phyloP scores from a whole-genome alignment of 306 rosid genomes.

The Styphnolobium japonicum region DNA sequence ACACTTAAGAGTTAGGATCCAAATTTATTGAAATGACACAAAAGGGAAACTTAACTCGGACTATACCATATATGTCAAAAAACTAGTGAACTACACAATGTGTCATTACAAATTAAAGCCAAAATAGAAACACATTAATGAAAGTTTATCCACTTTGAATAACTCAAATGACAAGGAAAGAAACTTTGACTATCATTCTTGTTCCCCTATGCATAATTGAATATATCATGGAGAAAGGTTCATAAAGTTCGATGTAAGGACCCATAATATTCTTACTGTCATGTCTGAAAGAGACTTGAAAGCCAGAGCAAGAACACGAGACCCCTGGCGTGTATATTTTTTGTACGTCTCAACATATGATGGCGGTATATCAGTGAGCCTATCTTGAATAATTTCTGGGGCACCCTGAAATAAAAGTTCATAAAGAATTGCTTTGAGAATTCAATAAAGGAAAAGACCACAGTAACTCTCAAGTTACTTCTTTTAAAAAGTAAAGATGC shows the following conservation, averaged over 20 bases:
- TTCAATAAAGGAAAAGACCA: slow-evolving; percentile 1
- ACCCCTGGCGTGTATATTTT: slow-evolving; percentile 91
- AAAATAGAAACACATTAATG: not conserved
- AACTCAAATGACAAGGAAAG: not conserved
- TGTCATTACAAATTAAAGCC: not conserved
- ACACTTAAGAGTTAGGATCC: not conserved
- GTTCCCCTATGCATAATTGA: not conserved
- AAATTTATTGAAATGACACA: not conserved
- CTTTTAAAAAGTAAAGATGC: not conserved
- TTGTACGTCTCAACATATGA: slow-evolving; percentile 85
- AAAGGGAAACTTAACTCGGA: not conserved
- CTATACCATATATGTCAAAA: not conserved
- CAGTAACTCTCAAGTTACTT: not conserved
- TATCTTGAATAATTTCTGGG: slow-evolving; percentile 92
- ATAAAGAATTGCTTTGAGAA: slow-evolving; percentile 1
- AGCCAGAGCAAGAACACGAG: slow-evolving; percentile 97
- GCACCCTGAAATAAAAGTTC: slow-evolving; percentile 74
- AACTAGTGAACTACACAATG: not conserved
- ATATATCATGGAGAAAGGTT: not conserved
- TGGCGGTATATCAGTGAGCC: slow-evolving; percentile 75
- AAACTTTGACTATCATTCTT: not conserved
- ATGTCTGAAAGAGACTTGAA: slow-evolving; percentile 89
- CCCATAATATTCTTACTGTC: slow-evolving; percentile 68
- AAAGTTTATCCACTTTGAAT: not conserved
- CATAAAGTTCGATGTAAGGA: not conserved